phyloP scores from a whole-genome alignment of 2,329 filamentous ascomycete species.

The Nothophoma quercina region DNA sequence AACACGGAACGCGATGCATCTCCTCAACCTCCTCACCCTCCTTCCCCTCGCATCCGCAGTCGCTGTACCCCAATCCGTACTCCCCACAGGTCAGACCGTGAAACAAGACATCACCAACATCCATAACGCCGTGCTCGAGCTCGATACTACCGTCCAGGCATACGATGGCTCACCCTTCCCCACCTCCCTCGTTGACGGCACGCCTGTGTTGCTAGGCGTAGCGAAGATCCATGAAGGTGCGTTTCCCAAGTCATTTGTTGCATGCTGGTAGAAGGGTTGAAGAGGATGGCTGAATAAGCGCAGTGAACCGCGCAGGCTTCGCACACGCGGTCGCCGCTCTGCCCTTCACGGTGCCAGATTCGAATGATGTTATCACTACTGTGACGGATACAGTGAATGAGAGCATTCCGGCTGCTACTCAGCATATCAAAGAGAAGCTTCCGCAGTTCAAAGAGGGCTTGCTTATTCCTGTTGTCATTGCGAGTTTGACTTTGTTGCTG shows the following conservation, averaged over 20 bases:
- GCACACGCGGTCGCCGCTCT: conserved; percentile 18
- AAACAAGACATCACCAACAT: conserved; percentile 28
- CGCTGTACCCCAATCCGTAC: conserved; percentile 6
- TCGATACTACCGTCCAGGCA: conserved; percentile 15
- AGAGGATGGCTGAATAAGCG: too few species aligned
- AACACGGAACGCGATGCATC: too few species aligned
- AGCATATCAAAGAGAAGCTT: conserved; percentile 21
- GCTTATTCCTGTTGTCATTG: conserved; percentile 17
- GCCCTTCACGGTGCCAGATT: conserved; percentile 18
- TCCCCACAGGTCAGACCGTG: conserved; percentile 19
- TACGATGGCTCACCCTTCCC: conserved; percentile 15
- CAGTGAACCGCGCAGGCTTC: conserved; percentile 27
- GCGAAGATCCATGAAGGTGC: conserved; percentile 22
- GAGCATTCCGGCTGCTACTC: conserved; percentile 20
- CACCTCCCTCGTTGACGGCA: conserved; percentile 22
- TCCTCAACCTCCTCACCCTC: background rate
- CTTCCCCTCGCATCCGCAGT: conserved; percentile 7
- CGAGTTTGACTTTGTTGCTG: conserved; percentile 23
- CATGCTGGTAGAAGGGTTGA: too few species aligned
- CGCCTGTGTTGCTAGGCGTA: conserved; percentile 23
- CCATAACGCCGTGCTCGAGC: conserved; percentile 22
- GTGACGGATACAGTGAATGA: conserved; percentile 23
- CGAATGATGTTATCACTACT: conserved; percentile 11
- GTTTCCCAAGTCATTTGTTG: background rate
- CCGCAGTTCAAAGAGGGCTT: conserved; percentile 20